Conservation (phyloP, 2,329 filamentous ascomycete species). For the Monilinia fructigena region DNA sequence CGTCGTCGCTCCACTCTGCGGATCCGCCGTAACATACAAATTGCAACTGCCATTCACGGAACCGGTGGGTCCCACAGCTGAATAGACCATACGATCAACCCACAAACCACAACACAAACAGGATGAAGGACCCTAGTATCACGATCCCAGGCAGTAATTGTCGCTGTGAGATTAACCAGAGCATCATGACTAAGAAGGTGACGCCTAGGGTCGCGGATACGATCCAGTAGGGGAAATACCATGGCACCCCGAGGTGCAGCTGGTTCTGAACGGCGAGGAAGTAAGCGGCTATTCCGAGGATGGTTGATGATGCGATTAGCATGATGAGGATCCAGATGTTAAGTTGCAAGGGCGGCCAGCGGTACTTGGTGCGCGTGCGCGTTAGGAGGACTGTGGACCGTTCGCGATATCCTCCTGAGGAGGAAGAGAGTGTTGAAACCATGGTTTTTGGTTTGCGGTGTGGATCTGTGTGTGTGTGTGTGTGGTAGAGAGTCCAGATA, state of each 20-base stretch:
- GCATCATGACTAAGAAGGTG: constrained; percentile 62
- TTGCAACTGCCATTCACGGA: constrained; percentile 61
- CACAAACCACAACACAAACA: constrained; percentile 67
- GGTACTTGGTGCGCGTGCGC: constrained; percentile 48
- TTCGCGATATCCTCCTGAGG: constrained; percentile 34
- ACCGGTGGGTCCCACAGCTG: constrained; percentile 60
- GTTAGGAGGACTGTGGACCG: constrained; percentile 8
- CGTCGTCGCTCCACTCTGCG: constrained; percentile 51
- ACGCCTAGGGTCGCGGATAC: constrained; percentile 59
- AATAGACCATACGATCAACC: constrained; percentile 59
- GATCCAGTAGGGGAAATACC: constrained; percentile 69
- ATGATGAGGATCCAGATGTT: constrained; percentile 68
- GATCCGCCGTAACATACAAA: constrained; percentile 53
- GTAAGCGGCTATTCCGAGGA: constrained; percentile 60
- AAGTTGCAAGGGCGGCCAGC: constrained; percentile 66
- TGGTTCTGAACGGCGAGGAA: constrained; percentile 60
- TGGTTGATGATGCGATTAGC: constrained; percentile 56
- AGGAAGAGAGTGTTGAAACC: constrained; percentile 34
- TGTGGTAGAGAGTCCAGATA: not conserved
- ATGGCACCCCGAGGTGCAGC: constrained; percentile 56
- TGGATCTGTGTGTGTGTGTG: not conserved
- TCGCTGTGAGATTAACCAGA: constrained; percentile 61
- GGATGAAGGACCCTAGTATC: constrained; percentile 63
- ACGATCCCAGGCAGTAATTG: constrained; percentile 63
- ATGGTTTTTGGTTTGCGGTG: constrained; percentile 26